These are phyloP conservation scores for Rhynchosporium agropyri DNA, from an alignment of 2,329 filamentous ascomycete genomes.

Conservation along the genomic window DNA sequence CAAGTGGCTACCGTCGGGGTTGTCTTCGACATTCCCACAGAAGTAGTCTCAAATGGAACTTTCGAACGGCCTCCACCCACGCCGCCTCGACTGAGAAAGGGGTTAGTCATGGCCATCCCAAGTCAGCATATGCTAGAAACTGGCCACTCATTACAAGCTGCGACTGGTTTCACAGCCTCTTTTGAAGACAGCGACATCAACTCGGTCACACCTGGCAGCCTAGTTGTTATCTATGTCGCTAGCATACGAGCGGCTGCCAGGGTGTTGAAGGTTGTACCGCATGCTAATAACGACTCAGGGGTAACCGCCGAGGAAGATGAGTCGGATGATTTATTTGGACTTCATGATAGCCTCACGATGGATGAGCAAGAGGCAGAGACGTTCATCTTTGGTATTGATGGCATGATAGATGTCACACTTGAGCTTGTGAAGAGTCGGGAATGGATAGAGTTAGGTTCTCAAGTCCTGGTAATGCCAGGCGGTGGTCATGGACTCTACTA, in stretches of 20 bases:
- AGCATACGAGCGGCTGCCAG: slow-evolving; percentile 83
- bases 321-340: slow-evolving; percentile 57
- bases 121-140: slow-evolving; percentile 60
- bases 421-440: slow-evolving; percentile 71
- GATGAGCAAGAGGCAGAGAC: slow-evolving; percentile 40
- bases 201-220: slow-evolving; percentile 65
- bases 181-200: slow-evolving; percentile 68
- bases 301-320: slow-evolving; percentile 34
- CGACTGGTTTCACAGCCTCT: slow-evolving; percentile 69
- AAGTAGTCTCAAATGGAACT: slow-evolving; percentile 41
- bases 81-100: slow-evolving; percentile 64
- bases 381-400: slow-evolving; percentile 45
- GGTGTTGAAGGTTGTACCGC: slow-evolving; percentile 57
- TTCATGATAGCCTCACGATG: slow-evolving; percentile 52
- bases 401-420: slow-evolving; percentile 58
- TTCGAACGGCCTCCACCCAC: slow-evolving; percentile 41
- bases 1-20: slow-evolving; percentile 91
- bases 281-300: slow-evolving; percentile 34
- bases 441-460: slow-evolving; percentile 72
- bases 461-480: slow-evolving; percentile 72
- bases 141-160: slow-evolving; percentile 61
- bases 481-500: slow-evolving; percentile 62
- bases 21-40: slow-evolving; percentile 53
- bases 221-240: slow-evolving; percentile 82
- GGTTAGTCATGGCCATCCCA: slow-evolving; percentile 76